Percentiles rank a stretch among this genome's conserved stretches.
phyloP scores from a whole-genome alignment of 129 eudicot species.

The Oenanthe sinensis region DNA sequence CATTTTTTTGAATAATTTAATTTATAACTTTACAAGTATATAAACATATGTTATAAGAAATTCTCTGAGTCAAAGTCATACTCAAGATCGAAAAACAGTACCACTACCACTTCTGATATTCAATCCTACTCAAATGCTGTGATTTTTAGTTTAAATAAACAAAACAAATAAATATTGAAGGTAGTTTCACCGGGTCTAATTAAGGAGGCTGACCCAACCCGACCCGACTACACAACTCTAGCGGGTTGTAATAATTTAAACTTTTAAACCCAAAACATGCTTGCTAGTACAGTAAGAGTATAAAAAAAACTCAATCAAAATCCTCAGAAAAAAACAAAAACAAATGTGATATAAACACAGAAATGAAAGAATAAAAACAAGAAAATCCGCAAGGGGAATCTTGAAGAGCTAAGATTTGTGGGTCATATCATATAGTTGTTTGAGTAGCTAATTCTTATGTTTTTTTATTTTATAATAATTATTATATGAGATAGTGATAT shows the following conservation, averaged over 20 bases:
- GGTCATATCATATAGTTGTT: conserved; percentile 11
- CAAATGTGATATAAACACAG: neutral
- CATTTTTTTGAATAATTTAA: no score
- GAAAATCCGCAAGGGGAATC: neutral
- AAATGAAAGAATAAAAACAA: neutral
- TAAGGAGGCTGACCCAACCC: neutral
- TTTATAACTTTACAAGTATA: no score
- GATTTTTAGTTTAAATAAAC: no score
- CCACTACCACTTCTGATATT: no score
- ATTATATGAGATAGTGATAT: conserved; percentile 26
- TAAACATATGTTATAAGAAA: no score
- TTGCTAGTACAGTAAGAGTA: neutral
- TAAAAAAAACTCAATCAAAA: neutral
- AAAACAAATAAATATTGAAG: neutral
- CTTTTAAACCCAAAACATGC: neutral
- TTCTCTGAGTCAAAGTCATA: no score
- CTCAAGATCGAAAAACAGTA: no score
- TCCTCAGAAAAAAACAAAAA: no score
- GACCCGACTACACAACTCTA: neutral
- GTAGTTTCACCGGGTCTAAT: neutral
- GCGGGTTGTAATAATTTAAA: conserved; percentile 4
- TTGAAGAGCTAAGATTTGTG: conserved; percentile 22
- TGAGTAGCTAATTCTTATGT: neutral
- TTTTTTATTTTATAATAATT: neutral
- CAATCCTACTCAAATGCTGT: no score